Evolutionary conservation across 2,329 filamentous ascomycete genomes (phyloP), one percentile per base, ranked within the genome.

Genomic region (Penicillium sp.): DNA sequence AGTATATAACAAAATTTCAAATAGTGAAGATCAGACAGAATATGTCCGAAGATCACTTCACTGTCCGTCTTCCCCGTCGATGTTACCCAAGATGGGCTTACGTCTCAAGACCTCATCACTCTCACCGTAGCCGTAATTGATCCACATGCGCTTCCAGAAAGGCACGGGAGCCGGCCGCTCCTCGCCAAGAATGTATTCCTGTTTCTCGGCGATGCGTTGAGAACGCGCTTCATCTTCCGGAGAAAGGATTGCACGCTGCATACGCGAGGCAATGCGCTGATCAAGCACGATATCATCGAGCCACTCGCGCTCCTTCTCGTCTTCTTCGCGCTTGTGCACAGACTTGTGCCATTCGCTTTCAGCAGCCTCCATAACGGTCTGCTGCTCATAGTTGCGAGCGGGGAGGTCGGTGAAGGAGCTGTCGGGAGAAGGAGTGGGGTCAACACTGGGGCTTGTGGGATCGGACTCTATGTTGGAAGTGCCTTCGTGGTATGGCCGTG

Each of bases 331-430:
- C 64, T 86, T 85, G 74, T 83, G 86, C 6, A 86, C 83, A n/a
- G 82, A 86, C 75, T 95, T 96, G 72, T 88, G 86, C 91, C 91
- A 96, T 70, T 93, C 85, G 42, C 75, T 75, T 75, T 96, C 91
- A 76, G 94, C 91, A 35, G 85, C 75, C 37, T 79, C 77, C 27
- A 96, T 82, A 13, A 85, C 76, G 4, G 74, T 77, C 68, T 88
- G 78, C 65, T 89, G 86, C 72, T 93, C 89, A 70, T 77, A 80
- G 48, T 75, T 73, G 56, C 58, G 49, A 9, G 74, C 67, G 9
- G 67, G 63, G 27, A 70, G 60, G 4, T 67, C 60, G 31, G 63
- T 50, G 32, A 65, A 68, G 12, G 61, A 63, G 51, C 60, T 50
- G 49, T 82, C 78, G 47, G 79, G 72, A 6, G 78, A 75, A 52